A percentile compares a stretch with the other conserved stretches of the same genome.
Conservation (phyloP, 2,329 filamentous ascomycete species). For the Aureobasidium sp. region DNA sequence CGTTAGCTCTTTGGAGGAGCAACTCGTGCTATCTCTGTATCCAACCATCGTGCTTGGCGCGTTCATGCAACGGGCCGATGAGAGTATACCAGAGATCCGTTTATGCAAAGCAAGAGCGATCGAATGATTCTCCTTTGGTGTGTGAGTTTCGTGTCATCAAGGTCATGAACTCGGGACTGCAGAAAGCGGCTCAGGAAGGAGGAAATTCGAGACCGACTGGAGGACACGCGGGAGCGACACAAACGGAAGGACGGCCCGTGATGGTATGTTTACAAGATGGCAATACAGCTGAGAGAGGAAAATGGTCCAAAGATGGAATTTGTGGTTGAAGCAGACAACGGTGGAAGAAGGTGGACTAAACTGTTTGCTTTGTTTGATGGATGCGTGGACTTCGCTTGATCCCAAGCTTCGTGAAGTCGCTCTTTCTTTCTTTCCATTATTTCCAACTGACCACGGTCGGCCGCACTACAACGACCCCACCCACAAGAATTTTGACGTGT, state of each 20-base stretch:
- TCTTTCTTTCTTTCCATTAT: neutral
- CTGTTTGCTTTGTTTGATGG: slow-evolving; percentile 7
- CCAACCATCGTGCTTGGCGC: neutral
- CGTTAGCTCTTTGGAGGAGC: neutral
- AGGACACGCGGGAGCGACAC: neutral
- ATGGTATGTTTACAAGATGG: neutral
- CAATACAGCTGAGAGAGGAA: neutral
- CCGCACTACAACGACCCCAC: neutral
- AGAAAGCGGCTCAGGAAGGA: neutral
- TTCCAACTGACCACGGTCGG: neutral
- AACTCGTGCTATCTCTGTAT: neutral
- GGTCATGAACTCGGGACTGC: neutral
- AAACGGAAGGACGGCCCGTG: neutral
- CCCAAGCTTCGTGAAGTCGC: neutral
- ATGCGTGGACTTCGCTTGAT: neutral
- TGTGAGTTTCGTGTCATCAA: neutral
- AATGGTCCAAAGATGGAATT: neutral
- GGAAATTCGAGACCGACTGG: neutral
- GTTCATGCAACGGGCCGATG: slow-evolving; percentile 3
- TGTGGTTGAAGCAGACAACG: neutral
- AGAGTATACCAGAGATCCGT: no score
- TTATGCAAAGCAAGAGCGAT: neutral
- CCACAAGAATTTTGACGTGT: neutral
- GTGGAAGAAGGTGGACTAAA: neutral
- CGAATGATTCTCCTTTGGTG: neutral